Evolutionary conservation across 192 early-diverging fungal species (phyloP).

Genomic region (Borealophlyctis nickersoniae): DNA sequence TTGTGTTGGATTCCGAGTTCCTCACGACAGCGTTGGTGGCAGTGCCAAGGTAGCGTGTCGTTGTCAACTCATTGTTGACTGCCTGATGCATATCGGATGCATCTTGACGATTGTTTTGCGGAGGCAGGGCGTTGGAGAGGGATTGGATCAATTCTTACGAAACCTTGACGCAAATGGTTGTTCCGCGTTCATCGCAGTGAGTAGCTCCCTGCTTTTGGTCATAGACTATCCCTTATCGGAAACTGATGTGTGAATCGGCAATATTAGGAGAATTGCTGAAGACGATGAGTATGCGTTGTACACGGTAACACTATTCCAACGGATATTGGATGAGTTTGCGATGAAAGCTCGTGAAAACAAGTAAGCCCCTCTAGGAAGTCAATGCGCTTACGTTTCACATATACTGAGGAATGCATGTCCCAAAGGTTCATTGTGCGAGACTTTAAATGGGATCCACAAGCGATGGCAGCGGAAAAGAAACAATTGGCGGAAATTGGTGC

Average conservation of each 20-base stretch:
- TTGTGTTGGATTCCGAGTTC: constrained; percentile 91
- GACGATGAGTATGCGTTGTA: constrained; percentile 94
- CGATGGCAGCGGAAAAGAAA: constrained; percentile 58
- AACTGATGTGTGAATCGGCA: neutral
- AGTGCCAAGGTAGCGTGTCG: constrained; percentile 72
- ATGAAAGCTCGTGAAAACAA: constrained; percentile 84
- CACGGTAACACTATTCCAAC: constrained; percentile 87
- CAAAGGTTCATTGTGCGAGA: constrained; percentile 94
- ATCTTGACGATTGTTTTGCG: too few relatives aligned
- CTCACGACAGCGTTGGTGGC: constrained; percentile 89
- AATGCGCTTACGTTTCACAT: neutral
- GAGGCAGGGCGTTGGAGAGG: constrained; percentile 60
- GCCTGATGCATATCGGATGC: too few relatives aligned
- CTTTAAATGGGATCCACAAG: constrained; percentile 86
- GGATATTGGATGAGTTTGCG: constrained; percentile 86
- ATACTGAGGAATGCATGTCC: constrained; percentile 7
- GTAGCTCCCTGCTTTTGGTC: constrained; percentile 15
- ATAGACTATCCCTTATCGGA: neutral
- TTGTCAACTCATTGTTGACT: constrained; percentile 13
- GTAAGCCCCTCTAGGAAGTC: too few relatives aligned
- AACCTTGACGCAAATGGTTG: constrained; percentile 88
- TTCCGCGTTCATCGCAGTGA: constrained; percentile 88
- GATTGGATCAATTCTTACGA: constrained; percentile 91
- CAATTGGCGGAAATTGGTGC: constrained; percentile 62
- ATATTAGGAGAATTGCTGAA: constrained; percentile 77